These are phyloP conservation scores for Metarhizium guizhouense DNA, from an alignment of 2,329 filamentous ascomycete genomes.

Conservation along the genomic window DNA sequence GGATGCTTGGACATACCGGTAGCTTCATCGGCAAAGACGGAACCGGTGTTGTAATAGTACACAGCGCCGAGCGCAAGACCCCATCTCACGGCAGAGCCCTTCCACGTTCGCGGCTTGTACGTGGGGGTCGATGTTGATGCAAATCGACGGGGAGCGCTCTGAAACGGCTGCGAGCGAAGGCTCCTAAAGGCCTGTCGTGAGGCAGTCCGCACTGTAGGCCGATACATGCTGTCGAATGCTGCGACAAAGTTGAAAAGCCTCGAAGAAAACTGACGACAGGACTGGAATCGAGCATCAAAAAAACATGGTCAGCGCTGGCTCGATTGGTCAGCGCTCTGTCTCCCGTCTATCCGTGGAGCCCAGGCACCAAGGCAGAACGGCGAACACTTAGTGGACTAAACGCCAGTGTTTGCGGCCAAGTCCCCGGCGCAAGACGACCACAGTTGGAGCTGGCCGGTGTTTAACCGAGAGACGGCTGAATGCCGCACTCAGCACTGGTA, in stretches of 20 bases:
- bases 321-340: conserved; percentile 4
- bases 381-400: too few species aligned
- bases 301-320: background rate
- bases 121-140: conserved; percentile 44
- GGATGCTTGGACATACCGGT: conserved; percentile 46
- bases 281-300: background rate
- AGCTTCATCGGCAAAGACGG: conserved; percentile 76
- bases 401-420: too few species aligned
- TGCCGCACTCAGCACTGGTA: background rate
- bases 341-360: background rate
- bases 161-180: conserved; percentile 29
- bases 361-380: background rate
- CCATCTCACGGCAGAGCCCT: conserved; percentile 64
- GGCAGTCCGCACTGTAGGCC: conserved; percentile 39
- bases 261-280: conserved; percentile 1
- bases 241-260: background rate
- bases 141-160: conserved; percentile 37
- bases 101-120: conserved; percentile 71
- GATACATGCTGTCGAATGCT: conserved; percentile 36
- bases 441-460: background rate
- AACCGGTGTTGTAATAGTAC: conserved; percentile 92
- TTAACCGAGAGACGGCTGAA: background rate
- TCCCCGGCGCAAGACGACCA: too few species aligned
- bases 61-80: conserved; percentile 66
- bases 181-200: conserved; percentile 34